These are phyloP conservation scores for Colletotrichum euphorbiae DNA, from an alignment of 2,329 filamentous ascomycete species.

Conservation along the genomic window DNA sequence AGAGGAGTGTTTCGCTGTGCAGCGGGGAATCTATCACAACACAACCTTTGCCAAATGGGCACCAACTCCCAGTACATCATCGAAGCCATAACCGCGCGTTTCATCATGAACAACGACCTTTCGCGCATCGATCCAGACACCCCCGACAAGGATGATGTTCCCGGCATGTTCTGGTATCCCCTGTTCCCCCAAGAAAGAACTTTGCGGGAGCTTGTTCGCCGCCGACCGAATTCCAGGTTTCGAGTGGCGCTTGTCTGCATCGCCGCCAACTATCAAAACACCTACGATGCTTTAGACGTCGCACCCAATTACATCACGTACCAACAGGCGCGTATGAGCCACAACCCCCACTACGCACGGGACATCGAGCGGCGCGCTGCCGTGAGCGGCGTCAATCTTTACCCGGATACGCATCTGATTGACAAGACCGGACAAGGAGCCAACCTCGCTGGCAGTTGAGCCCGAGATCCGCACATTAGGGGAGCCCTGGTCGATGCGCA, in stretches of 20 bases:
- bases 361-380: neutral
- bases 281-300: neutral
- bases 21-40: constrained; percentile 52
- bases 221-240: constrained; percentile 50
- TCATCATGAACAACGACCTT: constrained; percentile 48
- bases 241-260: constrained; percentile 53
- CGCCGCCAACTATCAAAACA: constrained; percentile 34
- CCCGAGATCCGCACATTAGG: neutral
- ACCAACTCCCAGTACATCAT: neutral
- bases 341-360: neutral
- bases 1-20: neutral
- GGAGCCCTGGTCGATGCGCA: neutral
- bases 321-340: neutral
- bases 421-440: neutral
- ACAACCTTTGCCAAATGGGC: constrained; percentile 47
- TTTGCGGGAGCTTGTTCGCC: constrained; percentile 46
- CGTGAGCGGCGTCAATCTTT: neutral
- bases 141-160: constrained; percentile 40
- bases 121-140: constrained; percentile 42
- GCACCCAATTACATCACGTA: neutral
- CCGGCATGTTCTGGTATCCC: constrained; percentile 56
- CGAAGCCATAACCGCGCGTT: constrained; percentile 37
- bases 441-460: neutral
- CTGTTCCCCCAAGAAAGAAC: constrained; percentile 51
- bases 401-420: neutral